A percentile compares a stretch with the other conserved stretches of the same genome.
These are phyloP conservation scores for Epichloe coenophiala DNA, from an alignment of 2,329 filamentous ascomycete species.

Conservation along the genomic window DNA sequence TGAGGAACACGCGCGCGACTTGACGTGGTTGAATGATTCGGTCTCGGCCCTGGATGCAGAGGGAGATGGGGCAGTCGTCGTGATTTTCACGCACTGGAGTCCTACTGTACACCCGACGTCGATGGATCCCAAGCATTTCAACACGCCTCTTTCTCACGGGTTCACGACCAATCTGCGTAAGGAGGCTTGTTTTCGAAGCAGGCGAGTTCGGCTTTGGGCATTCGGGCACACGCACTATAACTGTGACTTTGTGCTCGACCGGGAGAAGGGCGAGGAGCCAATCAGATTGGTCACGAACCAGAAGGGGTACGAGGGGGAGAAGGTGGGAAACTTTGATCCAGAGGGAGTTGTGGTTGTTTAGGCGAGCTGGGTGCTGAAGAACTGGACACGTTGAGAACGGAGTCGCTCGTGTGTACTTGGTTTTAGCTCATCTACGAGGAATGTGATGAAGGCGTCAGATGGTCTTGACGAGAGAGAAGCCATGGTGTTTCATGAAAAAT, in stretches of 20 bases:
- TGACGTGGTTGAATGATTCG: constrained; percentile 28
- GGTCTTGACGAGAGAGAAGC: neutral
- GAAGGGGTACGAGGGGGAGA: constrained; percentile 25
- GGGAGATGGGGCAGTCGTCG: constrained; percentile 16
- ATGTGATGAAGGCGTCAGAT: neutral
- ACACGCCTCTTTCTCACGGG: constrained; percentile 14
- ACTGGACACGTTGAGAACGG: neutral
- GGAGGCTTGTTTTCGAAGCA: constrained; percentile 21
- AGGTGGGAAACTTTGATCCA: constrained; percentile 20
- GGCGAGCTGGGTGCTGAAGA: too few relatives aligned
- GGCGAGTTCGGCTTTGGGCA: constrained; percentile 28
- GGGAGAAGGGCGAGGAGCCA: constrained; percentile 5
- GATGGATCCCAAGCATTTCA: constrained; percentile 19
- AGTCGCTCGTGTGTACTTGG: neutral
- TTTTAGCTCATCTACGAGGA: neutral
- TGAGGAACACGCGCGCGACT: constrained; percentile 21
- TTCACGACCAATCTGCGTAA: constrained; percentile 27
- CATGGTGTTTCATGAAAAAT: constrained; percentile 10
- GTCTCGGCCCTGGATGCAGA: constrained; percentile 16
- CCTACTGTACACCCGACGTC: constrained; percentile 22
- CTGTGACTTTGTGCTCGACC: constrained; percentile 23
- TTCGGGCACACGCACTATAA: constrained; percentile 37
- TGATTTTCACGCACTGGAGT: constrained; percentile 30
- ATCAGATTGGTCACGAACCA: constrained; percentile 26
- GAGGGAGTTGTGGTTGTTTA: neutral